Conservation (phyloP, 2,329 filamentous ascomycete genomes). For the Ophiobolus disseminans region DNA sequence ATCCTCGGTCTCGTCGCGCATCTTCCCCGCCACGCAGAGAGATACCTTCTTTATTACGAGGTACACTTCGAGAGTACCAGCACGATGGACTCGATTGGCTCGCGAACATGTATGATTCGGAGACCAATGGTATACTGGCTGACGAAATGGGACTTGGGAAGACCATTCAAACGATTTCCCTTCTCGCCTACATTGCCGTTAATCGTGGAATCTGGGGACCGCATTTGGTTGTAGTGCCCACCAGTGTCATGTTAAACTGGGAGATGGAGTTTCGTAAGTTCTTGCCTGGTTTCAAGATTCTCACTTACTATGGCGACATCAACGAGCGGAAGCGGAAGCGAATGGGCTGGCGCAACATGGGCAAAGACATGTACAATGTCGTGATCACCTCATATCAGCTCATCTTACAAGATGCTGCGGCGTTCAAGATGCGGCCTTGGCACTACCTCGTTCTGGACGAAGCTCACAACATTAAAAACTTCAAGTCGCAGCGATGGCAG, state of each 20-base stretch:
- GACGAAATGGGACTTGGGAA: conserved; percentile 99
- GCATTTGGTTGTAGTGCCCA: conserved; percentile 94
- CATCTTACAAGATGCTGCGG: conserved; percentile 89
- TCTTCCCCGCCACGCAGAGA: conserved; percentile 44
- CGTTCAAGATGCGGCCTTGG: conserved; percentile 92
- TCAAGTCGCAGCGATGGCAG: conserved; percentile 97
- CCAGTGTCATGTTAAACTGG: conserved; percentile 99
- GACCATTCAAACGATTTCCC: conserved; percentile 95
- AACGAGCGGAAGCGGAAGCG: conserved; percentile 92
- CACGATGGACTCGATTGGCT: conserved; percentile 98
- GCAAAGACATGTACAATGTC: conserved; percentile 82
- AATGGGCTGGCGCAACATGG: conserved; percentile 90
- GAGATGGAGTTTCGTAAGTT: conserved; percentile 99
- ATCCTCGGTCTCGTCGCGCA: conserved; percentile 32
- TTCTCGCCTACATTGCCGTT: conserved; percentile 90
- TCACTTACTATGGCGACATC: conserved; percentile 94
- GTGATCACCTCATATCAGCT: conserved; percentile 98
- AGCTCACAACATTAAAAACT: conserved; percentile 99
- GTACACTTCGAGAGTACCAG: conserved; percentile 92
- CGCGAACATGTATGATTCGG: conserved; percentile 86
- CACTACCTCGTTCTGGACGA: conserved; percentile 98
- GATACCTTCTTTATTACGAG: conserved; percentile 72
- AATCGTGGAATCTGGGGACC: conserved; percentile 93
- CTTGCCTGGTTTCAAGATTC: conserved; percentile 95
- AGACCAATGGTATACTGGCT: conserved; percentile 93